Base-by-base conservation (phyloP, 179 eudicot genomes). In the Vitellaria paradoxa region DNA sequence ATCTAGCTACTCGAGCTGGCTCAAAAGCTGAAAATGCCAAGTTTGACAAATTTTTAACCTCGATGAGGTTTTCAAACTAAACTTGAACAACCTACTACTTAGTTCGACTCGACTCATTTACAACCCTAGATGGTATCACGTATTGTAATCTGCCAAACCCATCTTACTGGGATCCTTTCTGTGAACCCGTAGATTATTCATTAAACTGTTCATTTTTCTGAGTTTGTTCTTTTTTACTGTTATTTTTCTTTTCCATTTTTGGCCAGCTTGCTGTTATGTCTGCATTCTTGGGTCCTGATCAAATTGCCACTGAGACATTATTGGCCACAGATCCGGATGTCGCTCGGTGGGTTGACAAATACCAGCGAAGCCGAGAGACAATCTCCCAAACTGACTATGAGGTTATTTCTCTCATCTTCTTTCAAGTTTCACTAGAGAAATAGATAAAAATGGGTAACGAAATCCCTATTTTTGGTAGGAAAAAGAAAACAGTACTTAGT, bases 351-450 rank as follows among this genome's bases (percentile, higher is more conserved):
- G 95, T 95, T 83, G 88, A 88, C 79, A 95, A 95, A 80, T 95
- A 95, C 78, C 97, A 93, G 86, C 91, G 97, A 55, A 95, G 99
- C 88, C 88, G 99, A 75, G 99, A 95, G 80, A 95, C 99, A 55
- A 92, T 95, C 70, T 95, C 99, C 12, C 86, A 89, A 83, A 95
- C 98, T 18, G 99, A 93, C 80, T 95, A 95, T 64, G 87, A 95
- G 97, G 99, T 91, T 24, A 75, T 69, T 70, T 23, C 65, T 52
- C 12, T 52, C 49, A 9, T 6, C 2, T 67, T 56, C 53, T 76
- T 53, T 68, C 46, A 4, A 11, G 37, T 30, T 30, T 37, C 46
- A 61, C 40, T 13, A 57, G 15, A 57, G 62, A 6, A 57, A 17
- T 4, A 13, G 20, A 30, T 18, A 11, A 57, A 57, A 57, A 5